Base-by-base conservation (phyloP, 2,329 filamentous ascomycete genomes). In the Talaromyces sp. region DNA sequence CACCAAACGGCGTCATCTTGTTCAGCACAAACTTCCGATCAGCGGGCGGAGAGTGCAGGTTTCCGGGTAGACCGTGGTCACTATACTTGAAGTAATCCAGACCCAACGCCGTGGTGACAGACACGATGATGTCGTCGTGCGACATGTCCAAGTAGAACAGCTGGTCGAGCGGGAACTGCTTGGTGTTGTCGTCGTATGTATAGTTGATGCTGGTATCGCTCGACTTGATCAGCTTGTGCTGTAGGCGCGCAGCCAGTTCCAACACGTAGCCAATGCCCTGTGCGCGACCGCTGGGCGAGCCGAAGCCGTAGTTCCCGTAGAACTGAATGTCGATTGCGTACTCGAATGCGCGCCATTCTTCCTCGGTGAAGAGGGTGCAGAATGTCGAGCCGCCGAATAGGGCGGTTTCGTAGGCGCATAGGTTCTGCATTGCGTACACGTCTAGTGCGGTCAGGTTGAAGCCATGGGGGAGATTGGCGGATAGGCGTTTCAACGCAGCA, bases 271-370 rank as follows among this genome's bases (percentile, higher is more conserved):
- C 81, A 14, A 83, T 77, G 11, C 81, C 81, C 64, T 83, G 80
- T 5, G 80, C 79, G 21, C 81, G 78, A 27, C 79, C 81, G 0
- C 76, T 81, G 1, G 81, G 80, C 12, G 79, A 79, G 31, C 80
- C 80, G 61, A 69, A 80, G 11, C 69, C 70, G 61, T 77, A 80
- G 64, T 80, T 77, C 35, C 73, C 75, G 61, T 74, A 78, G 65
- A 74, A 85, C 57, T 80, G 77, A 38, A 83, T 76, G 63, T 85
- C 83, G 10, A 83, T 69, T 3, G 77, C 79, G 62, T 80, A 79
- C 60, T 82, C 82, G 65, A 81, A 85, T 19, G 79, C 80, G 21
- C 74, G 69, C 82, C 82, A 85, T 66, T 85, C 82, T 54, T 81
- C 76, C 51, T 76, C 73, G 0, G 81, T 84, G 70, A 85, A 84